Evolutionary conservation across 2,329 filamentous ascomycete species (phyloP).

Genomic region (Phyllosticta citriasiana): DNA sequence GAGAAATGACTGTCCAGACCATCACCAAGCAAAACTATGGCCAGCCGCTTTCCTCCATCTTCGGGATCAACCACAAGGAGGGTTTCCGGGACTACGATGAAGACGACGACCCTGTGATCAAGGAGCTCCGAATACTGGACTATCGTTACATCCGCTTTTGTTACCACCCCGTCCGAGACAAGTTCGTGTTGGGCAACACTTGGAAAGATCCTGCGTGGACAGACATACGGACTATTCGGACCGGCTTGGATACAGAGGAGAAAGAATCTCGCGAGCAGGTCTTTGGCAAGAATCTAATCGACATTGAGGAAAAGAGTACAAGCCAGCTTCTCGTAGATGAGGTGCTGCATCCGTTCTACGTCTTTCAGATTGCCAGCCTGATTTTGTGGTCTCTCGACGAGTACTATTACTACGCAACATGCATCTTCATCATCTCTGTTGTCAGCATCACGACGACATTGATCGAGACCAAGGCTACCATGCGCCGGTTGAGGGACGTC

Average conservation of each 20-base stretch:
- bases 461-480: slow-evolving; percentile 84
- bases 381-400: slow-evolving; percentile 90
- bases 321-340: slow-evolving; percentile 82
- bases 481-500: slow-evolving; percentile 81
- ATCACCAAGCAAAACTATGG: slow-evolving; percentile 52
- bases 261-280: slow-evolving; percentile 72
- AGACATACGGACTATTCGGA: slow-evolving; percentile 61
- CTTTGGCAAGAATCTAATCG: slow-evolving; percentile 83
- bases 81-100: slow-evolving; percentile 58
- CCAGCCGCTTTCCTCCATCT: slow-evolving; percentile 55
- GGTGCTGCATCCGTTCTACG: slow-evolving; percentile 95
- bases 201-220: slow-evolving; percentile 95
- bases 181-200: slow-evolving; percentile 73
- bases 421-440: slow-evolving; percentile 90
- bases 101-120: slow-evolving; percentile 64
- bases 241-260: slow-evolving; percentile 80
- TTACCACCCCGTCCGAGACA: slow-evolving; percentile 81
- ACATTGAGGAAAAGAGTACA: slow-evolving; percentile 82
- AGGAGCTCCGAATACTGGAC: slow-evolving; percentile 66
- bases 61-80: slow-evolving; percentile 56
- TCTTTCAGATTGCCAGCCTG: slow-evolving; percentile 93
- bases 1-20: slow-evolving; percentile 71
- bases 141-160: slow-evolving; percentile 93
- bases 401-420: slow-evolving; percentile 95
- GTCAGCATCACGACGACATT: slow-evolving; percentile 85